Base-by-base conservation (phyloP, 169 alveolate genomes). In the Sarcocystis neurona region DNA sequence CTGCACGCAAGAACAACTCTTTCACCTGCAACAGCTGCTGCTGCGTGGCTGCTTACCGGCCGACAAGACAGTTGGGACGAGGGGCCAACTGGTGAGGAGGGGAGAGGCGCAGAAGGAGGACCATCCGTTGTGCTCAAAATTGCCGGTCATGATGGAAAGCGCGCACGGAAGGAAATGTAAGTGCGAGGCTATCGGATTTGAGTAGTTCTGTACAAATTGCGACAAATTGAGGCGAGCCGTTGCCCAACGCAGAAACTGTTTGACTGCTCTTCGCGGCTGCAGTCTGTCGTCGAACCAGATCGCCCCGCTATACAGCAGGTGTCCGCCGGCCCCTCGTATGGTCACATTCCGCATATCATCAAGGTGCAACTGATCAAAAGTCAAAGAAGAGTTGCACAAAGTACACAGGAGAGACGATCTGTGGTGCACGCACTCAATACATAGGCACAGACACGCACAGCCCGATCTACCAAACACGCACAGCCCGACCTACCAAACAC, bases 91-190 rank as follows among this genome's bases (percentile, higher is more conserved):
- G 23, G 27, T 44, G 63, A 86, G 48, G 39, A 86, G 79, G 34
- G 90, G 79, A 37, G 79, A 43, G 75, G 78, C 60, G 48, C 90
- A 86, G 48, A 8, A 74, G 85, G 79, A 50, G 68, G 53, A n/a
- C 90, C 90, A 86, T 15, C 68, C 79, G 15, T 63, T 34, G 39
- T 86, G 70, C 20, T 32, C 50, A 15, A 48, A 80, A 47, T 37
- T 27, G 66, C 79, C 90, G 0, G 86, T 80, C 0, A 86, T 58
- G n/a, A 86, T 72, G 37, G 90, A 72, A 4, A 70, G 30, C 50
- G 56, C 32, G 79, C 90, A 86, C 30, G 90, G 86, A 27, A 86
- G 53, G 37, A 80, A 34, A 18, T 86, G 90, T 20, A 86, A 23
- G 66, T 86, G 90, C 39, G 85, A 27, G 82, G 20, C 5, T 27